Evolutionary conservation across 441 rosid genomes (phyloP).

Genomic region (Jatropha podagrica): DNA sequence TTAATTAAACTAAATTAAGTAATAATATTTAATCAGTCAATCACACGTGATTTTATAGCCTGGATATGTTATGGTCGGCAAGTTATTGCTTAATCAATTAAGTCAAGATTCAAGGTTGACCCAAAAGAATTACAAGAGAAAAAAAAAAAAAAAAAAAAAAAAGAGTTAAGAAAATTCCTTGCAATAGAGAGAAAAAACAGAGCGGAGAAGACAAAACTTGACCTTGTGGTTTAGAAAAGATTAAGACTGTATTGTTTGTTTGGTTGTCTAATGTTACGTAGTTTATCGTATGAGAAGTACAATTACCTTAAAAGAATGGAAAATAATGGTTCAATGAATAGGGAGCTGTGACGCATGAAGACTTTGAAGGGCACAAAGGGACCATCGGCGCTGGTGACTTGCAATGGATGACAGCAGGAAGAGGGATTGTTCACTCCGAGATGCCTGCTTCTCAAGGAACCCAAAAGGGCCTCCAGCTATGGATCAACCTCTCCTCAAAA

Average conservation of each 20-base stretch:
- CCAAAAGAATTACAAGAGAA: neutral
- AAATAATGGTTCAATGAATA: conserved; percentile 17
- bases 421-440: conserved; percentile 91
- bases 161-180: neutral
- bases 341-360: conserved; percentile 82
- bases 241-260: neutral
- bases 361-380: conserved; percentile 88
- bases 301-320: neutral
- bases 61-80: neutral
- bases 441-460: conserved; percentile 81
- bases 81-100: neutral
- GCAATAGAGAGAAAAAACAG: neutral
- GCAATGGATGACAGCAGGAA: conserved; percentile 99
- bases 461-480: conserved; percentile 76
- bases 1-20: neutral
- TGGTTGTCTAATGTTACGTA: neutral
- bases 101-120: neutral
- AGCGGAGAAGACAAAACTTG: neutral
- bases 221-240: neutral
- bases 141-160: no score
- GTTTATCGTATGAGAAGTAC: neutral
- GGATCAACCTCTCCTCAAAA: conserved; percentile 87
- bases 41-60: neutral
- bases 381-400: conserved; percentile 68
- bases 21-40: neutral